Evolutionary conservation across 768 basidiomycete species (phyloP).

Genomic region (Leccinum pellstonianum): DNA sequence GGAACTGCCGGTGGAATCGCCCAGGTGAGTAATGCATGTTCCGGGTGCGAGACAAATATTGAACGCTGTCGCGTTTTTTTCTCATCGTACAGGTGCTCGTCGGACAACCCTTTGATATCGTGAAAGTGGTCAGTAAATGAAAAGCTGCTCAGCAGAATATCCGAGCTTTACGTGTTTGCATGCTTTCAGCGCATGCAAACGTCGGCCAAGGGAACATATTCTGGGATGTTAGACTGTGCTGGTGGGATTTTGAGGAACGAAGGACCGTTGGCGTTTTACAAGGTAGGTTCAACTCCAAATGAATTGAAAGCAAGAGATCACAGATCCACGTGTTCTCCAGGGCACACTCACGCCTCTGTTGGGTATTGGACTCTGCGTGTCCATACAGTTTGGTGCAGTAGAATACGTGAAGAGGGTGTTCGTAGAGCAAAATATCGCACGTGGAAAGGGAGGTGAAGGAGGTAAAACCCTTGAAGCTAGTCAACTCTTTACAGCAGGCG

Average conservation of each 20-base stretch:
- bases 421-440: constrained; percentile 54
- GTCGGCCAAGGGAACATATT: constrained; percentile 83
- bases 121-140: constrained; percentile 78
- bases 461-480: constrained; percentile 51
- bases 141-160: background rate
- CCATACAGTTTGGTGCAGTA: constrained; percentile 92
- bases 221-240: constrained; percentile 85
- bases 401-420: constrained; percentile 85
- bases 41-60: background rate
- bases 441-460: constrained; percentile 62
- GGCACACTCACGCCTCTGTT: constrained; percentile 88
- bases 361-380: constrained; percentile 92
- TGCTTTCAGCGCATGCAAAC: constrained; percentile 86
- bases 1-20: constrained; percentile 91
- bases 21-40: constrained; percentile 49
- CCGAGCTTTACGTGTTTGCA: constrained; percentile 11
- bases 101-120: constrained; percentile 95
- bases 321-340: constrained; percentile 37
- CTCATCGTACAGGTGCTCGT: constrained; percentile 64
- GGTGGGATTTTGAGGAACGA: constrained; percentile 88
- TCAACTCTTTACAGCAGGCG: constrained; percentile 77
- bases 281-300: constrained; percentile 45
- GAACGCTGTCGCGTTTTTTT: constrained; percentile 3
- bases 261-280: constrained; percentile 93
- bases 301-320: background rate